phyloP scores from a whole-genome alignment of 139 green algal species.

The Haematococcus lacustris region DNA sequence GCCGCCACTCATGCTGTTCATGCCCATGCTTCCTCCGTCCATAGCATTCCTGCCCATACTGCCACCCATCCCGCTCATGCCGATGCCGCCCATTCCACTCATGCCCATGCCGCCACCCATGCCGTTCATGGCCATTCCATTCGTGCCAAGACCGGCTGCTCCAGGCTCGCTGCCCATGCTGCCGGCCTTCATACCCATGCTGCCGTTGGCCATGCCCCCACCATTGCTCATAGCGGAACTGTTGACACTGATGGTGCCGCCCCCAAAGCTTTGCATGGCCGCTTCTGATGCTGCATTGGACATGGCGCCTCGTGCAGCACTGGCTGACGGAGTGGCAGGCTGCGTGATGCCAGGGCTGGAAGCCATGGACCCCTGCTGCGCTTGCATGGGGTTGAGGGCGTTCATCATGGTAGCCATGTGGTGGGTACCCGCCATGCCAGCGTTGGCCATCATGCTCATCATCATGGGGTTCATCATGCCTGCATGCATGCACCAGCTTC shows the following conservation, averaged over 20 bases:
- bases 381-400: too few relatives aligned
- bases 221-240: too few relatives aligned
- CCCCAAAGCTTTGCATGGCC: too few relatives aligned
- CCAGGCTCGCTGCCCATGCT: constrained; percentile 5
- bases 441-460: background rate
- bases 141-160: too few relatives aligned
- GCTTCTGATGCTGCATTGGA: background rate
- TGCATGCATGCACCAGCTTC: too few relatives aligned
- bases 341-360: too few relatives aligned
- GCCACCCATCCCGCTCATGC: constrained; percentile 15
- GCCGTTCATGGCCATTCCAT: background rate
- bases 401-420: too few relatives aligned
- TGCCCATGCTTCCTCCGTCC: background rate
- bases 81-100: constrained; percentile 6
- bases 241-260: too few relatives aligned
- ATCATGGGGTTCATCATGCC: background rate
- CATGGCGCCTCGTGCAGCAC: background rate
- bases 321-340: too few relatives aligned
- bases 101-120: constrained; percentile 6
- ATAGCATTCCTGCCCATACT: background rate
- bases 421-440: too few relatives aligned
- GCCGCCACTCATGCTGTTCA: background rate
- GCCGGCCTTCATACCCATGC: constrained; percentile 2
- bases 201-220: background rate
- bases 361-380: constrained; percentile 1